A percentile compares a stretch with the other conserved stretches of the same genome.
Conservation (phyloP, 352 stramenopile genomes). For the Phytopythium litorale region DNA sequence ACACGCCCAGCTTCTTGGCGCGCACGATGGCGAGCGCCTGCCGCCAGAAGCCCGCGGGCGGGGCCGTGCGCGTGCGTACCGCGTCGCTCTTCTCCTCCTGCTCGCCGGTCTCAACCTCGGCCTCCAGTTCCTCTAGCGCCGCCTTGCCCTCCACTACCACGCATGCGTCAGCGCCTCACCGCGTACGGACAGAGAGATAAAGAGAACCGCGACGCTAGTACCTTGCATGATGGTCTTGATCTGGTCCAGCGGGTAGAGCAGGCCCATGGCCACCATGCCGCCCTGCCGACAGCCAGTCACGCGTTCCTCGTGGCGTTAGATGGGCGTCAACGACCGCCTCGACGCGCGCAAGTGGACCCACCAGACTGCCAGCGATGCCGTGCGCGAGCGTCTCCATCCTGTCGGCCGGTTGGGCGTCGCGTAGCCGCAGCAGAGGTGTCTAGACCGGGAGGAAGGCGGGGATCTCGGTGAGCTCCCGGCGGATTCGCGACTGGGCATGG, state of each 20-base stretch:
- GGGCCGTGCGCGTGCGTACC: conserved; percentile 1
- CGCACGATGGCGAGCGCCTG: conserved; percentile 51
- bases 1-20: conserved; percentile 67
- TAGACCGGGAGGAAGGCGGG: not conserved
- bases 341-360: conserved; percentile 18
- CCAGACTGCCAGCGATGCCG: conserved; percentile 56
- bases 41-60: conserved; percentile 29
- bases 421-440: not conserved
- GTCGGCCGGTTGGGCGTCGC: not conserved
- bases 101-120: conserved; percentile 1
- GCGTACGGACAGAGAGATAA: not conserved
- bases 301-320: conserved; percentile 1
- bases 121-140: conserved; percentile 5
- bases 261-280: conserved; percentile 68
- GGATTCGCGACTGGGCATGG: too few relatives aligned
- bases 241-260: conserved; percentile 85
- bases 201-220: conserved; percentile 1
- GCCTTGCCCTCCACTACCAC: conserved; percentile 27
- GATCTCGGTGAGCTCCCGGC: not conserved
- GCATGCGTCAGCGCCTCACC: not conserved
- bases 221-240: conserved; percentile 86
- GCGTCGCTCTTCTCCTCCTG: conserved; percentile 6
- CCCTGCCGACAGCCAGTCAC: conserved; percentile 21
- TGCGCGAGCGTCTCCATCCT: conserved; percentile 68
- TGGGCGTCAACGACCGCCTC: not conserved